Percentiles rank a stretch among this genome's conserved stretches.
These are phyloP conservation scores for Aureobasidium zeae DNA, from an alignment of 2,329 filamentous ascomycete genomes.

Conservation along the genomic window DNA sequence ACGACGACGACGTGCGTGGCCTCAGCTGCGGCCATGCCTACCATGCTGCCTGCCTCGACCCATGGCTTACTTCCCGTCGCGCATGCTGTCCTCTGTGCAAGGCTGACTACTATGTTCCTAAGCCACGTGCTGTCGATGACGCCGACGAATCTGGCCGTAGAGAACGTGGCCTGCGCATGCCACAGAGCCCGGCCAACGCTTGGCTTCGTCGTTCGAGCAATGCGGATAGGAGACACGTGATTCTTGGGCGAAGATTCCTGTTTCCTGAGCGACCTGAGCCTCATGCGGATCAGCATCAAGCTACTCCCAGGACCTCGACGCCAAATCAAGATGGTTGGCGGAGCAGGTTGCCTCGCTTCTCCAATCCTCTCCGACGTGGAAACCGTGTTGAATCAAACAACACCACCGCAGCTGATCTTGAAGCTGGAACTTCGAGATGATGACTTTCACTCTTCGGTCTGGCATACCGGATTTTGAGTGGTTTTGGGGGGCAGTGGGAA, in stretches of 20 bases:
- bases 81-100: slow-evolving; percentile 98
- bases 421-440: slow-evolving; percentile 21
- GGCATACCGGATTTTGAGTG: background rate
- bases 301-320: background rate
- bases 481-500: no score
- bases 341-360: slow-evolving; percentile 20
- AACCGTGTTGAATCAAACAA: background rate
- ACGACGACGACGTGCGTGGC: slow-evolving; percentile 90
- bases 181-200: slow-evolving; percentile 22
- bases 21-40: slow-evolving; percentile 96
- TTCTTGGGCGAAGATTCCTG: slow-evolving; percentile 25
- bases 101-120: slow-evolving; percentile 92
- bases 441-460: no score
- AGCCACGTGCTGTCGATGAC: slow-evolving; percentile 61
- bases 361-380: slow-evolving; percentile 23
- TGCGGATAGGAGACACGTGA: slow-evolving; percentile 23
- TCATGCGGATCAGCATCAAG: slow-evolving; percentile 13
- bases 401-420: slow-evolving; percentile 23
- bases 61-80: slow-evolving; percentile 87
- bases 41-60: slow-evolving; percentile 90
- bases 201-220: slow-evolving; percentile 23
- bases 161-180: slow-evolving; percentile 18
- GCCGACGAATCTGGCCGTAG: slow-evolving; percentile 17
- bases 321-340: slow-evolving; percentile 19
- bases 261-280: slow-evolving; percentile 17